Conservation (phyloP, 2,329 filamentous ascomycete genomes). For the Alternaria ventricosa region DNA sequence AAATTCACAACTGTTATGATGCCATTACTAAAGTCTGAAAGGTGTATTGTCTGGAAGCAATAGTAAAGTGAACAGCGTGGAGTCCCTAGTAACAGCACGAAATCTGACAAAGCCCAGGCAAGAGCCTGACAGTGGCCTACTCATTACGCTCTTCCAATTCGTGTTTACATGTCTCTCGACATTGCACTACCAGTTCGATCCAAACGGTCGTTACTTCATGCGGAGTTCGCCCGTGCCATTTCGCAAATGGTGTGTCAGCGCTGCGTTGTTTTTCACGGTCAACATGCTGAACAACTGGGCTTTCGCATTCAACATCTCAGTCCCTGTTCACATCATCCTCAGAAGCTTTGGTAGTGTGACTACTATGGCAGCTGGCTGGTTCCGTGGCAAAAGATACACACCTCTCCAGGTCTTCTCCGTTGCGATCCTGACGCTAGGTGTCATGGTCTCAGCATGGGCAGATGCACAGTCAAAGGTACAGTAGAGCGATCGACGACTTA, state of each 20-base stretch:
- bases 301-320: conserved; percentile 95
- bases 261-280: conserved; percentile 87
- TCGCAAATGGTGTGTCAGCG: conserved; percentile 85
- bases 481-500: not conserved
- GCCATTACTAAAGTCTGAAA: conserved; percentile 49
- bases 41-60: conserved; percentile 95
- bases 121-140: conserved; percentile 83
- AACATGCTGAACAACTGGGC: conserved; percentile 98
- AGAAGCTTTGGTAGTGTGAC: conserved; percentile 95
- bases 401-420: conserved; percentile 82
- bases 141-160: conserved; percentile 60
- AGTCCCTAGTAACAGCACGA: not conserved
- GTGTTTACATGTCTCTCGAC: conserved; percentile 68
- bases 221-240: conserved; percentile 81
- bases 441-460: conserved; percentile 86
- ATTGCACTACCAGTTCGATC: conserved; percentile 54
- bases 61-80: conserved; percentile 77
- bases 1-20: not conserved
- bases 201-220: conserved; percentile 73
- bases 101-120: conserved; percentile 61
- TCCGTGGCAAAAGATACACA: conserved; percentile 86
- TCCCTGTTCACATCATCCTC: conserved; percentile 95
- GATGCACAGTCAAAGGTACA: conserved; percentile 83
- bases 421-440: conserved; percentile 80
- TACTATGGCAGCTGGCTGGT: conserved; percentile 87